Evolutionary conservation across 2,329 filamentous ascomycete species (phyloP), one percentile per base, ranked within the genome.

Genomic region (Aureobasidium musti): DNA sequence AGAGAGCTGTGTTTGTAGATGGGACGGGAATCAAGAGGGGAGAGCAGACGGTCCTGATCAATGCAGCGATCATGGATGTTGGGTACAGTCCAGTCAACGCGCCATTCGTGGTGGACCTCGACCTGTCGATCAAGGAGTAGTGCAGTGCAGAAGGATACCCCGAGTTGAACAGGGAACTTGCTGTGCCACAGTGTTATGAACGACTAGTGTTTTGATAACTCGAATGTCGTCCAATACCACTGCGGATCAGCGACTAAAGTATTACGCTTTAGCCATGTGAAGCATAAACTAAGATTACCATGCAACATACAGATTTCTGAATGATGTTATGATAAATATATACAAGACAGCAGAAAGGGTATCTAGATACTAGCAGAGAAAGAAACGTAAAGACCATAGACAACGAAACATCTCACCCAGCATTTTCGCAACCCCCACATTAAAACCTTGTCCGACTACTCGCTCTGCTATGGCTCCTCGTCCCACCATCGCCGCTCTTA

Each of bases 31-130:
- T 85, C 65, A 70, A 71, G 54, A 75, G 77, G 61, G 84, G 84
- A 0, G 73, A 79, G 65, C 82, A 86, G 73, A 86, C 84, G 3
- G 67, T 86, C 45, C 82, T 87, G 75, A 79, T 87, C 13, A 87
- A 87, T 75, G 84, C 84, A 2, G 83, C 83, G 70, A 82, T 87
- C 59, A 82, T 86, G 77, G 80, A 80, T 43, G 72, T 82, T 14
- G 68, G 69, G 14, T 85, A 86, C 73, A 71, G 74, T 39, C 79
- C 84, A 7, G 69, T 74, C 35, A 83, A 87, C 74, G 82, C 79
- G 43, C 83, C 84, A 1, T 87, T 84, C 82, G 67, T 86, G 49
- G 78, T 87, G 35, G 84, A 86, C 75, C 52, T 87, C 63, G 82
- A 86, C 72, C 66, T 77, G 50, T 73, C 71, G n/a, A 19, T 45